phyloP scores from a whole-genome alignment of 345 rosid species.

The Eucalyptus melliodora region DNA sequence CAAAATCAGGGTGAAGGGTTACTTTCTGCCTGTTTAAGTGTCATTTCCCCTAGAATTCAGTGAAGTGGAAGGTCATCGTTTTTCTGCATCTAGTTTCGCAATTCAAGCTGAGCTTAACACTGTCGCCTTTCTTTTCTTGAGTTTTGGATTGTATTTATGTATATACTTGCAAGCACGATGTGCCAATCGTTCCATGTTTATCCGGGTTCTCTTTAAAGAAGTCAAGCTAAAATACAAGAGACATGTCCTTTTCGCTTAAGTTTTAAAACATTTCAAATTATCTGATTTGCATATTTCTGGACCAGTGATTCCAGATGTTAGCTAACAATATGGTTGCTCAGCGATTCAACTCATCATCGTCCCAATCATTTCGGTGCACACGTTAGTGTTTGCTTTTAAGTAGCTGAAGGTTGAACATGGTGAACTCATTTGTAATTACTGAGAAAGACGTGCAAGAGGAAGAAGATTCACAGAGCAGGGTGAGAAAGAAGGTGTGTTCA shows the following conservation, averaged over 20 bases:
- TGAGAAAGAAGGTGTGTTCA: neutral
- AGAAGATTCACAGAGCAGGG: slow-evolving; percentile 22
- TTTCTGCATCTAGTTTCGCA: neutral
- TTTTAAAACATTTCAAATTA: neutral
- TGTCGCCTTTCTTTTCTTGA: neutral
- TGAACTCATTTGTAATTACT: slow-evolving; percentile 10
- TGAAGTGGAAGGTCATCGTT: neutral
- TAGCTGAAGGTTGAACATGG: slow-evolving; percentile 28
- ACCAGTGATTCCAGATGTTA: neutral
- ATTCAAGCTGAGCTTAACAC: neutral
- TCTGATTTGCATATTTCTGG: neutral
- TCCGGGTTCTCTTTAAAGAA: neutral
- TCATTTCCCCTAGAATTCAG: neutral
- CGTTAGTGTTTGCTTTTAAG: slow-evolving; percentile 3
- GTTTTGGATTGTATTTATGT: neutral
- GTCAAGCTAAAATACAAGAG: neutral
- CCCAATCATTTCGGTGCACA: slow-evolving; percentile 12
- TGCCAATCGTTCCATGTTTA: neutral
- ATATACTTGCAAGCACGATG: neutral
- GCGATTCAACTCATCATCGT: neutral
- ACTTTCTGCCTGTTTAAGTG: neutral
- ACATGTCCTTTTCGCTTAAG: neutral
- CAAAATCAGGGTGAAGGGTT: neutral
- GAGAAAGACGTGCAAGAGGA: slow-evolving; percentile 23
- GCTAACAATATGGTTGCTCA: neutral